Evolutionary conservation across 2,329 filamentous ascomycete genomes (phyloP).

Genomic region (Beauveria asiatica): DNA sequence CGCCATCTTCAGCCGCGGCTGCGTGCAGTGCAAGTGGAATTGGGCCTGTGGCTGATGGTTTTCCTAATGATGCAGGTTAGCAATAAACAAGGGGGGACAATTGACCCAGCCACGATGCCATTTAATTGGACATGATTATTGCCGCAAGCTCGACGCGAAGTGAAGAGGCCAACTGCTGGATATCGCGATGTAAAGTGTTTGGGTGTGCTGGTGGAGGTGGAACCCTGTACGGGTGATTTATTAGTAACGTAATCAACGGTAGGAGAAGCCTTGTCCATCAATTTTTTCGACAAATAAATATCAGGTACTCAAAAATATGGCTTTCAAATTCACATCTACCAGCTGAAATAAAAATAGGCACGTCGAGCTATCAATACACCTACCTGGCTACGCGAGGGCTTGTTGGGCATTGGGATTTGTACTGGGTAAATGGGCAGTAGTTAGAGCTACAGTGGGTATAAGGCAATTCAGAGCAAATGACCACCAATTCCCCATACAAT

Average conservation of each 20-base stretch:
- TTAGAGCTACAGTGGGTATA: not conserved
- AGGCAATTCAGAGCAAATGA: too few relatives aligned
- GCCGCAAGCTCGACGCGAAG: not conserved
- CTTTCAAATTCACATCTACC: too few relatives aligned
- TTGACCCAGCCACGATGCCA: not conserved
- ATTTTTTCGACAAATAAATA: too few relatives aligned
- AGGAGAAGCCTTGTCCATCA: too few relatives aligned
- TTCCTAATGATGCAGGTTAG: not conserved
- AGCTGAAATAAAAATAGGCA: not conserved
- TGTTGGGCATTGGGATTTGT: not conserved
- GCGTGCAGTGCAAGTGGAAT: not conserved
- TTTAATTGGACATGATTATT: not conserved
- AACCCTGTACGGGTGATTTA: not conserved
- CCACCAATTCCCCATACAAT: too few relatives aligned
- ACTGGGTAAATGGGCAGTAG: not conserved
- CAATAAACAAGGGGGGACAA: not conserved
- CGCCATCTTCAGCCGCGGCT: constrained; percentile 3
- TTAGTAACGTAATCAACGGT: too few relatives aligned
- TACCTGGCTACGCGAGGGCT: too few relatives aligned
- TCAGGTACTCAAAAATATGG: too few relatives aligned
- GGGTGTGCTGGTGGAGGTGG: not conserved
- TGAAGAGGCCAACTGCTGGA: not conserved
- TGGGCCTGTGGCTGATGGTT: not conserved
- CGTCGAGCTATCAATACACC: not conserved
- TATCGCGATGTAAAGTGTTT: not conserved